A percentile compares a stretch with the other conserved stretches of the same genome.
phyloP scores from a whole-genome alignment of 2,329 filamentous ascomycete species.

The Leptographium radiaticola region DNA sequence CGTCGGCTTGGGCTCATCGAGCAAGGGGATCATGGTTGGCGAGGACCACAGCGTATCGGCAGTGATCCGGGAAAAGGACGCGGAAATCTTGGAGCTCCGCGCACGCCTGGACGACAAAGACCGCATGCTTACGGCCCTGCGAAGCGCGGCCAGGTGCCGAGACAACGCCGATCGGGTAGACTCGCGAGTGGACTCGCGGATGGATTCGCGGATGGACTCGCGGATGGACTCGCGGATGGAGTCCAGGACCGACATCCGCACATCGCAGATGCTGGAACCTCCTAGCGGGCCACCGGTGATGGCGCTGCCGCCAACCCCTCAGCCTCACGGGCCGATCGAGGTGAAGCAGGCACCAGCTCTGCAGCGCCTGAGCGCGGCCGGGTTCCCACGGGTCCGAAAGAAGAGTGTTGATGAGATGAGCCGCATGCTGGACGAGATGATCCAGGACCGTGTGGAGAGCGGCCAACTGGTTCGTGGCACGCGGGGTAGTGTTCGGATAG shows the following conservation, averaged over 20 bases:
- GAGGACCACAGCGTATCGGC: conserved; percentile 66
- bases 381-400: conserved; percentile 32
- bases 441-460: conserved; percentile 71
- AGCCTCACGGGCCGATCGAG: conserved; percentile 2
- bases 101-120: conserved; percentile 89
- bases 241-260: conserved; percentile 17
- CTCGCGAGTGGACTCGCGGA: conserved; percentile 14
- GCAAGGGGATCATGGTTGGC: conserved; percentile 53
- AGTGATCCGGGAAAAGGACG: conserved; percentile 74
- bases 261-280: conserved; percentile 20
- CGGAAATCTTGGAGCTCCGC: conserved; percentile 82
- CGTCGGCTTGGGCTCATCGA: conserved; percentile 46
- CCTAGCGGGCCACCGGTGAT: conserved; percentile 15
- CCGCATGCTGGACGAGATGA: conserved; percentile 90
- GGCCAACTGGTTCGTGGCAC: conserved; percentile 56
- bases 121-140: conserved; percentile 76
- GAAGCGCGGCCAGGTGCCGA: conserved; percentile 72
- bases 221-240: conserved; percentile 13
- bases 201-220: conserved; percentile 19
- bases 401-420: conserved; percentile 86
- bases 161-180: conserved; percentile 56
- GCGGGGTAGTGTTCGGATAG: conserved; percentile 53
- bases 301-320: conserved; percentile 12
- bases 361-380: conserved; percentile 6
- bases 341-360: neutral